phyloP scores from a whole-genome alignment of 352 stramenopile genomes.

The Phytophthora idaei region DNA sequence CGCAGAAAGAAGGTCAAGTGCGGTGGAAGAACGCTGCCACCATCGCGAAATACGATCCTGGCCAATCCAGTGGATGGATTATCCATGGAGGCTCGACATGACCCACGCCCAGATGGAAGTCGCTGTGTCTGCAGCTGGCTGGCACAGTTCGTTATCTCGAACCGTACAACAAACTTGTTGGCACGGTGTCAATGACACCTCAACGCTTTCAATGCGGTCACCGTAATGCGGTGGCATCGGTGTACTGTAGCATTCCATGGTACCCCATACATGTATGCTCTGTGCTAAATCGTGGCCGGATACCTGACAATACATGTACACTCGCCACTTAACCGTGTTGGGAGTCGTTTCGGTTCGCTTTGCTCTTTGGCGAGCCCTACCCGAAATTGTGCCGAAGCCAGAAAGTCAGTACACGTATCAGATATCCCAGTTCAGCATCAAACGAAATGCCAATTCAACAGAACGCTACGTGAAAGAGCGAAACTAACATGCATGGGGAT shows the following conservation, averaged over 20 bases:
- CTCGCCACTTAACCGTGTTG: too few species aligned
- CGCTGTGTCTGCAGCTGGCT: conserved; percentile 26
- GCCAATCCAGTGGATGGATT: conserved; percentile 16
- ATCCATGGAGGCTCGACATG: conserved; percentile 7
- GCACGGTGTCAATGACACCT: not conserved
- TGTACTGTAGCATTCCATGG: not conserved
- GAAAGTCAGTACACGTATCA: conserved; percentile 7
- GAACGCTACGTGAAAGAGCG: conserved; percentile 5
- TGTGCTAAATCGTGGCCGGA: too few species aligned
- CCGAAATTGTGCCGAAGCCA: conserved; percentile 6
- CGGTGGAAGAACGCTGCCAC: conserved; percentile 24
- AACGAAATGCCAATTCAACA: not conserved
- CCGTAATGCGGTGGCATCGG: not conserved
- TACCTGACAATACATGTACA: too few species aligned
- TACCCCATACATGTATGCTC: too few species aligned
- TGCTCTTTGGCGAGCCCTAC: not conserved
- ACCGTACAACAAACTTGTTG: not conserved
- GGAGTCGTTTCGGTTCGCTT: not conserved
- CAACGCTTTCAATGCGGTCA: conserved; percentile 11
- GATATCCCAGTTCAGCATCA: conserved; percentile 1
- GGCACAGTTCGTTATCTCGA: conserved; percentile 10
- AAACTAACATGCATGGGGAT: conserved; percentile 33
- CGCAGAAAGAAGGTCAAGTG: conserved; percentile 17
- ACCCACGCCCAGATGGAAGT: conserved; percentile 30
- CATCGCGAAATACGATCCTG: conserved; percentile 27